phyloP scores from a whole-genome alignment of 805 yeast genomes.

The Myxozyma melibiosi region DNA sequence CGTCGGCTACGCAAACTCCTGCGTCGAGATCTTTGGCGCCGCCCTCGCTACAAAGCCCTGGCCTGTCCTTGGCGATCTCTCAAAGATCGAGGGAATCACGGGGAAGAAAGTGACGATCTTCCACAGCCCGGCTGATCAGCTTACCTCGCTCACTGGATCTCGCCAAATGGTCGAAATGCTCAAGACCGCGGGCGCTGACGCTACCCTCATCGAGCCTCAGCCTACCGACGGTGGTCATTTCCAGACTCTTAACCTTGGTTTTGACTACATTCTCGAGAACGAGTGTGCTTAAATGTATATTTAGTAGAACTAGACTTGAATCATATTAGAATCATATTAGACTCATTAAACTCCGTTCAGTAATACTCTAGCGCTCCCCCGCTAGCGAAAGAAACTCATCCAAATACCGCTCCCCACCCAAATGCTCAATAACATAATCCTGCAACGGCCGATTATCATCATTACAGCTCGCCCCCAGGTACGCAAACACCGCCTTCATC shows the following conservation, averaged over 20 bases:
- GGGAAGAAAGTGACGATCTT: slow-evolving; percentile 26
- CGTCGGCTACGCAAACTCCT: slow-evolving; percentile 26
- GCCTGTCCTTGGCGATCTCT: slow-evolving; percentile 32
- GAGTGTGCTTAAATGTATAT: slow-evolving; percentile 9
- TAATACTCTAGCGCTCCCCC: too few species aligned
- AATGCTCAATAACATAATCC: slow-evolving; percentile 10
- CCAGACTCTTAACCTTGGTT: slow-evolving; percentile 29
- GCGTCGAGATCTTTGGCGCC: slow-evolving; percentile 32
- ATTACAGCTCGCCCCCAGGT: background rate
- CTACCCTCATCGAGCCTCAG: slow-evolving; percentile 23
- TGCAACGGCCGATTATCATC: slow-evolving; percentile 14
- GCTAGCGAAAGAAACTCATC: slow-evolving; percentile 15
- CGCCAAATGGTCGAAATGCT: slow-evolving; percentile 25
- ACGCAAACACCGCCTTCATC: slow-evolving; percentile 8
- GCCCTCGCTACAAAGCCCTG: slow-evolving; percentile 22
- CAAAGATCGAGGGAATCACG: slow-evolving; percentile 22
- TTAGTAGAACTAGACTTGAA: background rate
- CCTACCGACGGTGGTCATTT: slow-evolving; percentile 33
- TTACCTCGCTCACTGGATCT: slow-evolving; percentile 23
- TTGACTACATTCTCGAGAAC: slow-evolving; percentile 25
- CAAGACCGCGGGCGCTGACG: slow-evolving; percentile 33
- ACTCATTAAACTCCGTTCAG: too few species aligned
- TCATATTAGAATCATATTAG: too few species aligned
- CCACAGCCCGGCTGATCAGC: slow-evolving; percentile 27
- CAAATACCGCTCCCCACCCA: slow-evolving; percentile 12